Percentiles rank a stretch among this genome's conserved stretches.
Conservation (phyloP, 139 green algal genomes). For the Eudorina sp. region DNA sequence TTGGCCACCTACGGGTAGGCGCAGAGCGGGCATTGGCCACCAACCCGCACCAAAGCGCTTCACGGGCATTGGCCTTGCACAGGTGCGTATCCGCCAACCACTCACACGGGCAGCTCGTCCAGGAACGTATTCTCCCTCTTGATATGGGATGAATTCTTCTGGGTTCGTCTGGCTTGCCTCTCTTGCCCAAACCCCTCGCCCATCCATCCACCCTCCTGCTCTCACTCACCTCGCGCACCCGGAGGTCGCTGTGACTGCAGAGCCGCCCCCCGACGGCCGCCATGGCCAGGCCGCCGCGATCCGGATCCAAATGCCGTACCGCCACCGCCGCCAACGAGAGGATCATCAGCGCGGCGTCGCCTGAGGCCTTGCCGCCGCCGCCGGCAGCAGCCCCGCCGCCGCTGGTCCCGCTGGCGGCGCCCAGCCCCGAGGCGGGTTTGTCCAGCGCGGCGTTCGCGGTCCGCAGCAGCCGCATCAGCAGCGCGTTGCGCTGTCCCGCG, state of each 20-base stretch:
- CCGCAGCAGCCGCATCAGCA: slow-evolving; percentile 5
- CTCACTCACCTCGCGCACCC: slow-evolving; percentile 31
- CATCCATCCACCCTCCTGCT: too few species aligned
- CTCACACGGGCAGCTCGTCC: too few species aligned
- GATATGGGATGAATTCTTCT: too few species aligned
- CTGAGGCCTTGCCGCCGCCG: slow-evolving; percentile 21
- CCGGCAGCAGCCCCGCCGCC: too few species aligned
- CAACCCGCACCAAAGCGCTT: too few species aligned
- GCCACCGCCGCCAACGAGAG: slow-evolving; percentile 35
- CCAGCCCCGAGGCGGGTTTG: not conserved
- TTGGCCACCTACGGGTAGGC: too few species aligned
- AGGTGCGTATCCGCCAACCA: too few species aligned
- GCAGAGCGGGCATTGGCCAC: too few species aligned
- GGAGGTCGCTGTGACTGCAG: not conserved
- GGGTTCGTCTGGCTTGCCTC: too few species aligned
- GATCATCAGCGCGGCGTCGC: slow-evolving; percentile 20
- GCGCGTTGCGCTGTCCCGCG: not conserved
- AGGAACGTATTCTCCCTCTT: too few species aligned
- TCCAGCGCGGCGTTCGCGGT: not conserved
- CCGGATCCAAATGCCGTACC: slow-evolving; percentile 33
- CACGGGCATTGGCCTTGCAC: too few species aligned
- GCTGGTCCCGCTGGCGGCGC: not conserved
- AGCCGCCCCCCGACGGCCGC: slow-evolving; percentile 22
- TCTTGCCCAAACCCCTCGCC: too few species aligned
- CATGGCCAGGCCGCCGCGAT: slow-evolving; percentile 25